Conservation (phyloP, 192 early-diverging fungal species). For the Rhizophagus clarus region DNA sequence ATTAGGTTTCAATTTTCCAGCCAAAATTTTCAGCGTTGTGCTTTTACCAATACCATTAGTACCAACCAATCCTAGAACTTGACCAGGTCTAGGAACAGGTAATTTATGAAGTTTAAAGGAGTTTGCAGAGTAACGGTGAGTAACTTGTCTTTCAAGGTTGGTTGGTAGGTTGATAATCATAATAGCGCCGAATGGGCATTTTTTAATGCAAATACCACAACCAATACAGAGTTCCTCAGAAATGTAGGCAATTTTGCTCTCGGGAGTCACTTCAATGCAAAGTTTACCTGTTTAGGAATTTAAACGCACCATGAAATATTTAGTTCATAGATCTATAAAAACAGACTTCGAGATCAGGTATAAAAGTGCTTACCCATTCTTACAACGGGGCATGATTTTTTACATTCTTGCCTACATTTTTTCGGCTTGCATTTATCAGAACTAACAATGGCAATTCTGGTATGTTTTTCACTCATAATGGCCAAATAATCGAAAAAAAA, state of each 20-base stretch:
- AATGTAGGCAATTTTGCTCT: slow-evolving; percentile 90
- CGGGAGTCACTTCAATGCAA: slow-evolving; percentile 88
- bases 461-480: slow-evolving; percentile 83
- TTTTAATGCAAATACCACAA: slow-evolving; percentile 97
- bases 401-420: slow-evolving; percentile 98
- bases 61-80: slow-evolving; percentile 95
- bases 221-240: slow-evolving; percentile 97
- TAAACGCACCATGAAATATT: neutral
- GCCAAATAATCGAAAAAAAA: too few relatives aligned
- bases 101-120: slow-evolving; percentile 98
- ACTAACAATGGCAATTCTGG: slow-evolving; percentile 93
- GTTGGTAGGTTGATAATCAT: slow-evolving; percentile 96
- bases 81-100: slow-evolving; percentile 92
- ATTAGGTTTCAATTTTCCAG: slow-evolving; percentile 95
- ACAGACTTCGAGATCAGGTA: neutral
- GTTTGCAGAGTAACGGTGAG: slow-evolving; percentile 95
- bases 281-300: slow-evolving; percentile 69
- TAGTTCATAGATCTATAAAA: neutral
- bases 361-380: slow-evolving; percentile 87
- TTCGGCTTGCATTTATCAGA: slow-evolving; percentile 98
- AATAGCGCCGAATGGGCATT: slow-evolving; percentile 96
- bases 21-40: slow-evolving; percentile 92
- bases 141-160: slow-evolving; percentile 91
- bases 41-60: slow-evolving; percentile 97
- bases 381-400: slow-evolving; percentile 93